A percentile compares a stretch with the other conserved stretches of the same genome.
Conservation (phyloP, 768 basidiomycete species). For the Paxillus ammoniavirescens region DNA sequence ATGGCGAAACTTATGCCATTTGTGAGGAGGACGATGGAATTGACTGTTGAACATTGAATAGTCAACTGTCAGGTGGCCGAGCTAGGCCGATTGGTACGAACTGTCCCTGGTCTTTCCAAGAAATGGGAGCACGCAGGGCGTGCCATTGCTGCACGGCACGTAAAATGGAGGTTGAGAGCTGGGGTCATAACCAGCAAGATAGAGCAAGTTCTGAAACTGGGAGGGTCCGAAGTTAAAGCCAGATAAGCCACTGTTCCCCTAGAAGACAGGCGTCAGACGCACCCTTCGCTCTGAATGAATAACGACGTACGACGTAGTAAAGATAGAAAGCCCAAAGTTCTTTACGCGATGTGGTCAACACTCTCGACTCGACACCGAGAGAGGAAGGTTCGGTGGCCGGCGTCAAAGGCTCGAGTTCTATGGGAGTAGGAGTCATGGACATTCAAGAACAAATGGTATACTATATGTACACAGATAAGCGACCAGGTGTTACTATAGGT, state of each 20-base stretch:
- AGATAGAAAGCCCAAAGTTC: conserved; percentile 64
- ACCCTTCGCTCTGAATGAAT: background rate
- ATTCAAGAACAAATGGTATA: too few species aligned
- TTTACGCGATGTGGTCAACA: conserved; percentile 39
- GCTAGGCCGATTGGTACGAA: conserved; percentile 28
- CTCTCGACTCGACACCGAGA: background rate
- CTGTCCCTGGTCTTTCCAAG: conserved; percentile 60
- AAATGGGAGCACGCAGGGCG: conserved; percentile 65
- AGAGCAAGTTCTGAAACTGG: conserved; percentile 73
- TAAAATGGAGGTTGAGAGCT: conserved; percentile 48
- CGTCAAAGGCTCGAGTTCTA: too few species aligned
- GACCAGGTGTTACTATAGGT: too few species aligned
- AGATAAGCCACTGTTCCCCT: conserved; percentile 68
- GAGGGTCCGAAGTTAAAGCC: conserved; percentile 73
- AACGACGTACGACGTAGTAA: conserved; percentile 46
- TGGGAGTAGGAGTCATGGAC: too few species aligned
- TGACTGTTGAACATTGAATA: conserved; percentile 41
- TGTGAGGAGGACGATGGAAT: conserved; percentile 74
- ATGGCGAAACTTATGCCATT: conserved; percentile 80
- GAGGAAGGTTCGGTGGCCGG: too few species aligned
- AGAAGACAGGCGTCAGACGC: background rate
- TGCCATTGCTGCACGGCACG: conserved; percentile 44
- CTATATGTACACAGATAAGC: too few species aligned
- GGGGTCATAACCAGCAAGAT: conserved; percentile 71
- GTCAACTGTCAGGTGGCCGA: background rate